phyloP scores from a whole-genome alignment of 164 flowering plant genomes.

The Saururus chinensis region DNA sequence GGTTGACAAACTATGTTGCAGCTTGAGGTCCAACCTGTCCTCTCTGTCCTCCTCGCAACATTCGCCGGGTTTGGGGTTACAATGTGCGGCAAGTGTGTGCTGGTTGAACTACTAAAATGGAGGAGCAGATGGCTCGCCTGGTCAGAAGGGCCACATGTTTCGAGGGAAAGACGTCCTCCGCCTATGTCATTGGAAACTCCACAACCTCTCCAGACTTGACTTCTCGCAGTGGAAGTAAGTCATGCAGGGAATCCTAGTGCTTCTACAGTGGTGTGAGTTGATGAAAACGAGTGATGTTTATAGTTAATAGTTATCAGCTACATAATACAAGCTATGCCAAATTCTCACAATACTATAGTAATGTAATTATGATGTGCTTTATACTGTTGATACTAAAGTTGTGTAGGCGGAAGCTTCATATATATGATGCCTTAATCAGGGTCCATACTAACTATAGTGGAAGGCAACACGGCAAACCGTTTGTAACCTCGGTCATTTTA shows the following conservation, averaged over 20 bases:
- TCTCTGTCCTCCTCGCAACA: conserved; percentile 73
- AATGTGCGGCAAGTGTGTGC: conserved; percentile 64
- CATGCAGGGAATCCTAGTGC: conserved; percentile 1
- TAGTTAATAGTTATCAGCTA: background rate
- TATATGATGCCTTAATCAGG: too few species aligned
- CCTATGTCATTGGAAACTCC: conserved; percentile 16
- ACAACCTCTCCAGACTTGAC: conserved; percentile 6
- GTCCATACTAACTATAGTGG: too few species aligned
- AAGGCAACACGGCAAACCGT: too few species aligned
- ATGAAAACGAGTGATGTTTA: background rate
- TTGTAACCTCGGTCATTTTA: too few species aligned
- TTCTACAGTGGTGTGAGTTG: background rate
- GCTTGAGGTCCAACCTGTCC: conserved; percentile 63
- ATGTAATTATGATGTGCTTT: too few species aligned
- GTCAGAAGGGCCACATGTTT: conserved; percentile 14
- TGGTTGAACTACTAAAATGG: conserved; percentile 69
- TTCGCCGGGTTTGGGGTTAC: conserved; percentile 83
- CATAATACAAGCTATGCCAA: too few species aligned
- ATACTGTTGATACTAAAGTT: too few species aligned
- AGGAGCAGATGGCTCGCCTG: conserved; percentile 26
- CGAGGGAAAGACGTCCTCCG: conserved; percentile 14
- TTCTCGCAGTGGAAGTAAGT: conserved; percentile 1
- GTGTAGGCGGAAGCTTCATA: too few species aligned
- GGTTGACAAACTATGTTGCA: conserved; percentile 11
- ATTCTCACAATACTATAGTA: too few species aligned